Evolutionary conservation across 2,329 filamentous ascomycete species (phyloP), one percentile per base, ranked within the genome.

Genomic region (Trichoderma sp.): DNA sequence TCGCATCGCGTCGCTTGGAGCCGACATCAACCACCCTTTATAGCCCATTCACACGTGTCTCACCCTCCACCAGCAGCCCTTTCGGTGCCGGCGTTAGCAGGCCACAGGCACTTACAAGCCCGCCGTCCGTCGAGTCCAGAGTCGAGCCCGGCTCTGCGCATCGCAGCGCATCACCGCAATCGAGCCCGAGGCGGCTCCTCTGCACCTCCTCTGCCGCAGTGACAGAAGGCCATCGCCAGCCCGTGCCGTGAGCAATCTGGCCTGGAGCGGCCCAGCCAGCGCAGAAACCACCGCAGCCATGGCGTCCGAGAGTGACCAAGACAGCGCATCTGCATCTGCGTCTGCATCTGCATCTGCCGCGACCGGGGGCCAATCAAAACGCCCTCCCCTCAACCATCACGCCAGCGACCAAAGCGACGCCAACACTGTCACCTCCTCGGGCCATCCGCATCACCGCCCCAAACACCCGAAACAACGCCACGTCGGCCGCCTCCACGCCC

Each of bases 281-380:
- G 54, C 63, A 58, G 32, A 39, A 51, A 59, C 32, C 66, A 28
- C n/a, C 37, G 39, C 55, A 77, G 73, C 72, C 77, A 82, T 80
- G 82, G 76, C 79, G 75, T 79, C 78, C 74, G 83, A 83, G 76
- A 81, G 78, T 77, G 82, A 86, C 74, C 76, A 75, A 74, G 81
- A 84, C 77, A 83, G 82, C 79, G 78, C 81, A 78, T 80, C 82
- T 64, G 68, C 67, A 68, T 34, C 59, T 43, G 32, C 32, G 32
- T 34, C 32, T 58, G 59, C 63, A 67, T 32, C 68, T 70, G 68
- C 68, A 63, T 59, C 68, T 68, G 59, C 32, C n/a, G n/a, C 66
- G 73, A 77, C 80, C 72, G 77, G 78, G 76, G 79, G 80, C 85
- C 85, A 87, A 86, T 86, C 84, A 86, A 86, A 86, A 80, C 82